Base-by-base conservation (phyloP, 179 eudicot genomes). In the Patellifolia procumbens region DNA sequence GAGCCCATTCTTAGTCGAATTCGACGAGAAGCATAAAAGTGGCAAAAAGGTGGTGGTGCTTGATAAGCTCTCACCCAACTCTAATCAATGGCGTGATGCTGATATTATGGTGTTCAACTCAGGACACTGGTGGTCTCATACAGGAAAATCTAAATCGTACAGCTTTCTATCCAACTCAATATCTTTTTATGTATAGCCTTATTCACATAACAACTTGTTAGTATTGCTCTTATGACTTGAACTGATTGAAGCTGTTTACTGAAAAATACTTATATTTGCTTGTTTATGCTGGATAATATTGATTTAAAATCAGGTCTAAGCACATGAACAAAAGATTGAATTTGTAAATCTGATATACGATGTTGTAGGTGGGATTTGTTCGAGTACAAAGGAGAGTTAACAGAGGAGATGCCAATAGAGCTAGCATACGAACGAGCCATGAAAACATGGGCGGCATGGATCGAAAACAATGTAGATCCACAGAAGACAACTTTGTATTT, bases 71-170 rank as follows among this genome's bases (percentile, higher is more conserved):
- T 75, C 78, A 0, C 11, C 67, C 9, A 62, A 68, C 1, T 75
- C 84, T 1, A 42, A 83, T 34, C 62, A 62, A 26, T 85, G 88
- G 88, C 42, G 17, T 35, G 88, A 86, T 31, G 86, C 88, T 7
- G 84, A 85, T 46, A 70, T 85, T 53, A 85, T 85, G 86, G 74
- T 83, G 31, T 85, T 85, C 43, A 85, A 85, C 29, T 52, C 88
- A 8, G 88, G 84, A 13, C 88, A 85, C 26, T 85, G 88, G 88
- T 85, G 86, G 88, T 73, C 59, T 52, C 88, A 83, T 77, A 42
- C 31, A 2, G 82, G 77, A 68, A 81, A 83, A 52, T 52, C 61
- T 35, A 85, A 52, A 70, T 16, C 75, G 88, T 87, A 79, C 46
- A 86, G 60, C 2, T 5, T 22, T 20, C 42, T 1, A 24, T 58